phyloP scores from a whole-genome alignment of 1,284 basidiomycete genomes.

The Ceratorhiza oryzae-sativae region DNA sequence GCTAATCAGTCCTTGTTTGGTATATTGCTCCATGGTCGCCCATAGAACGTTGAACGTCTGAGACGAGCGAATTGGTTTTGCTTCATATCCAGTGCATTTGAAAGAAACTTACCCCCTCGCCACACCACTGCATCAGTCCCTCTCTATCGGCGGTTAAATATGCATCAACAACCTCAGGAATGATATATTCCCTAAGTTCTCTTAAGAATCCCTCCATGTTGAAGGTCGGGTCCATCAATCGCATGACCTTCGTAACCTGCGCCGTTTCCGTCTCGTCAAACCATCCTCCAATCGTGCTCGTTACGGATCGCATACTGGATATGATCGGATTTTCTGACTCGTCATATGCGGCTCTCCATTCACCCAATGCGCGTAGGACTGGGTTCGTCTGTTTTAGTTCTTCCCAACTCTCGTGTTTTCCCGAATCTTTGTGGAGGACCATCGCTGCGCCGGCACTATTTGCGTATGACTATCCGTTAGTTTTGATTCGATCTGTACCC shows the following conservation, averaged over 20 bases:
- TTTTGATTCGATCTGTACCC: constrained; percentile 3
- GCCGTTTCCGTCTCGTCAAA: constrained; percentile 99
- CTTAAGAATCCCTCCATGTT: constrained; percentile 86
- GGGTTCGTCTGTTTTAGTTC: constrained; percentile 77
- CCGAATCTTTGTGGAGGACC: constrained; percentile 82
- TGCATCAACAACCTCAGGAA: constrained; percentile 97
- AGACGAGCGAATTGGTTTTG: not conserved
- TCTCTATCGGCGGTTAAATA: constrained; percentile 91
- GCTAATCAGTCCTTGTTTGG: constrained; percentile 86
- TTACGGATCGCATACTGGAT: constrained; percentile 80
- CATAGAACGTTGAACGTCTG: constrained; percentile 96
- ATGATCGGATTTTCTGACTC: constrained; percentile 95
- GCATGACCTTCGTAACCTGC: constrained; percentile 88
- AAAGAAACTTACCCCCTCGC: constrained; percentile 81
- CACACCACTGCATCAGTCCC: constrained; percentile 89
- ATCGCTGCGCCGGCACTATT: constrained; percentile 82
- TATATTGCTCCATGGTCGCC: constrained; percentile 96
- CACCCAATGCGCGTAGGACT: constrained; percentile 65
- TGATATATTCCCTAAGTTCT: constrained; percentile 95
- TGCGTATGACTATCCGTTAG: not conserved
- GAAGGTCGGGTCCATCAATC: constrained; percentile 85
- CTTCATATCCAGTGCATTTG: not conserved
- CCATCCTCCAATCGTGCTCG: constrained; percentile 84
- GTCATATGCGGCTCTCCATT: constrained; percentile 77
- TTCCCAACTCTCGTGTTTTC: constrained; percentile 79